Evolutionary conservation across 1,284 basidiomycete genomes (phyloP).

Genomic region (Trichosporon coremiiforme): DNA sequence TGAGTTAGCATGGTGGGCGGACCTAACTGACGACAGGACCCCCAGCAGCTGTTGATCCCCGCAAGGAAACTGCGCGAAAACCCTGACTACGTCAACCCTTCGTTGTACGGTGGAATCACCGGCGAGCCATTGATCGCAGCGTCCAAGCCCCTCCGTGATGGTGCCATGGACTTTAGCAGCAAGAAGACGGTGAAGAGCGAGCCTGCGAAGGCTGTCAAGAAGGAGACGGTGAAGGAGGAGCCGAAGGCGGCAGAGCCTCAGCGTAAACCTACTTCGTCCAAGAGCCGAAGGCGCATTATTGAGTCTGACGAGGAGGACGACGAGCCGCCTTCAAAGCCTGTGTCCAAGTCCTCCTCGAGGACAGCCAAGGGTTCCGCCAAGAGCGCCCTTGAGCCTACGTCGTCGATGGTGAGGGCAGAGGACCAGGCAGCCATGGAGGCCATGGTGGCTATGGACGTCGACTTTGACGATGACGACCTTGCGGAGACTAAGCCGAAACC

Average conservation of each 20-base stretch:
- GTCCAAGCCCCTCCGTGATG: conserved; percentile 35
- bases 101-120: conserved; percentile 45
- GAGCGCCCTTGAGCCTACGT: conserved; percentile 37
- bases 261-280: conserved; percentile 18
- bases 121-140: conserved; percentile 37
- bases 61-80: conserved; percentile 35
- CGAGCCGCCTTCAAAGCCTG: conserved; percentile 20
- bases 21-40: conserved; percentile 39
- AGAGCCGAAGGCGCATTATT: conserved; percentile 41
- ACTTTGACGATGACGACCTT: conserved; percentile 35
- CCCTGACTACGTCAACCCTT: conserved; percentile 34
- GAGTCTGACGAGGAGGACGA: conserved; percentile 47
- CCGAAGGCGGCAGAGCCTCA: neutral
- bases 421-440: conserved; percentile 53
- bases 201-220: neutral
- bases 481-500: conserved; percentile 3
- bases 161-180: conserved; percentile 35
- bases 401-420: conserved; percentile 43
- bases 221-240: conserved; percentile 8
- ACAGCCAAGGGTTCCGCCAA: conserved; percentile 20
- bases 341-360: conserved; percentile 10
- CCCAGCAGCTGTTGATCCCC: conserved; percentile 42
- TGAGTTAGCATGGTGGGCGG: neutral
- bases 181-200: conserved; percentile 32
- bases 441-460: conserved; percentile 52